A percentile compares a stretch with the other conserved stretches of the same genome.
phyloP scores from a whole-genome alignment of 2,329 filamentous ascomycete genomes.

The Blastomyces emzantsi region DNA sequence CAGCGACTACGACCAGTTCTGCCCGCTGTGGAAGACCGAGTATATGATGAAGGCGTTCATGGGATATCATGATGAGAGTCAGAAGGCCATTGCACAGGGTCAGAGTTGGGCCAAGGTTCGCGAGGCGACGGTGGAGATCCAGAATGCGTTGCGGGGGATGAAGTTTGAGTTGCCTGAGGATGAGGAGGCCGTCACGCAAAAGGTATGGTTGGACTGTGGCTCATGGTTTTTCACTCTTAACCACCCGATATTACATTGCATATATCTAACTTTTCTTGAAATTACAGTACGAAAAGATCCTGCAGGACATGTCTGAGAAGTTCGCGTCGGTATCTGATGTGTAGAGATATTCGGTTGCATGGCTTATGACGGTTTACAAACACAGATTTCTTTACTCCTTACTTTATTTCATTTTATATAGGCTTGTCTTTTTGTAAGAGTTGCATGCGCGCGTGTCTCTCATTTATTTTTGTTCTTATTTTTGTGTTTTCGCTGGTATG shows the following conservation, averaged over 20 bases:
- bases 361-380: neutral
- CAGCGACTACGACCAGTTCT: constrained; percentile 98
- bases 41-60: constrained; percentile 99
- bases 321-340: constrained; percentile 95
- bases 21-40: constrained; percentile 98
- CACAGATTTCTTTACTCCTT: neutral
- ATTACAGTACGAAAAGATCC: constrained; percentile 69
- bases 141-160: constrained; percentile 75
- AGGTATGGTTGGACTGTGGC: constrained; percentile 47
- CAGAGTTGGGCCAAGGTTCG: constrained; percentile 88
- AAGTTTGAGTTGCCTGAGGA: constrained; percentile 94
- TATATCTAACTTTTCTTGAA: neutral
- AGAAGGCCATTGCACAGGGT: constrained; percentile 88
- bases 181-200: constrained; percentile 71
- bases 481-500: neutral
- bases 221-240: neutral
- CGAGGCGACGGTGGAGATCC: constrained; percentile 79
- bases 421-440: constrained; percentile 1
- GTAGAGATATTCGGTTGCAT: constrained; percentile 43
- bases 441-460: neutral
- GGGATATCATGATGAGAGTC: constrained; percentile 92
- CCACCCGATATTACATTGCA: neutral
- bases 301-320: constrained; percentile 91
- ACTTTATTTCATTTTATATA: constrained; percentile 1
- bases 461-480: neutral